Base-by-base conservation (phyloP, 164 flowering plant species). In the Tinospora cordifolia region DNA sequence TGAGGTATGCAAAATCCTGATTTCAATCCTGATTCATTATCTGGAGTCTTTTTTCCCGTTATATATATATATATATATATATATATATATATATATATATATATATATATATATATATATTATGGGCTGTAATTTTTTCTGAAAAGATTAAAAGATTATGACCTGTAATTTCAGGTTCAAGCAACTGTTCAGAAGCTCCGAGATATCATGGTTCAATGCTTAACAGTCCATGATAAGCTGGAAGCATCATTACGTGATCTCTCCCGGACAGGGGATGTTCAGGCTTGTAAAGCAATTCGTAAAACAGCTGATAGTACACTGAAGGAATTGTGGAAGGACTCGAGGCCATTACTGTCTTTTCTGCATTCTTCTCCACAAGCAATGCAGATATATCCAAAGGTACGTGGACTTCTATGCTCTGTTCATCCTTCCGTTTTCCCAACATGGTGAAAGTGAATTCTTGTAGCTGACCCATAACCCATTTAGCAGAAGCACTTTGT, bases 211-310 rank as follows among this genome's bases (percentile, higher is more conserved):
- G 79, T 74, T 68, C 85, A 78, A 62, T 86, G 90, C 79, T 69
- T 94, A 72, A 22, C 69, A 8, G 75, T 85, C 66, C 96, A 89
- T 69, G 97, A 92, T 72, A 94, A 85, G 79, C 82, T 94, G 47
- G 97, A 89, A 75, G 85, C 90, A 65, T 92, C 99, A 21, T 78
- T 94, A 74, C 91, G 81, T 57, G 97, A 94, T 69, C 87, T 94
- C 71, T 89, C 97, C 25, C 84, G 99, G 81, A 87, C 88, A 2
- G 99, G 97, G 8, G 92, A 94, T 81, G 84, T 89, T 73, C 93
- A 88, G 84, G 84, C 89, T 74, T 92, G 97, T 80, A 94, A 94
- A 84, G 84, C 88, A 74, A 87, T 87, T 74, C 93, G 97, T 3
- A 94, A 90, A 83, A 72, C 87, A 49, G 84, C 89, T 70, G 97